phyloP scores from a whole-genome alignment of 306 rosid genomes.

The Mucuna pruriens region DNA sequence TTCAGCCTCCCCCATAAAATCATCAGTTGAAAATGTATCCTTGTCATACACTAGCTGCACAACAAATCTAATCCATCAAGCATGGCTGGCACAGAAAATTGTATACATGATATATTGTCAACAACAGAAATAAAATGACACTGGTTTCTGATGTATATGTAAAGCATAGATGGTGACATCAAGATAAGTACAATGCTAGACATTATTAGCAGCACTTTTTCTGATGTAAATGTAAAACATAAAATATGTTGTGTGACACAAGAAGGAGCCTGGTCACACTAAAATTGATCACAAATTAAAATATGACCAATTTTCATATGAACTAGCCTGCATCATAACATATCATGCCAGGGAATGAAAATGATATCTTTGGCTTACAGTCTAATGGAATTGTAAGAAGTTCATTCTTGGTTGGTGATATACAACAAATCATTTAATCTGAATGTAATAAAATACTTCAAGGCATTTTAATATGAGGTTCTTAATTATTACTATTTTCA shows the following conservation, averaged over 20 bases:
- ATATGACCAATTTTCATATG: background rate
- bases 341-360: background rate
- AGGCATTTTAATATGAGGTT: too few relatives aligned
- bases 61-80: slow-evolving; percentile 8
- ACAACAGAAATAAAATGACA: background rate
- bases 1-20: slow-evolving; percentile 97
- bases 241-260: background rate
- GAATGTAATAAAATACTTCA: too few relatives aligned
- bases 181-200: background rate
- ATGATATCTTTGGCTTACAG: background rate
- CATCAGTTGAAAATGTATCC: slow-evolving; percentile 84
- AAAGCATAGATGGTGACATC: background rate
- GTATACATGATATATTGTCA: background rate
- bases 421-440: background rate
- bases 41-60: slow-evolving; percentile 91
- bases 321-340: background rate
- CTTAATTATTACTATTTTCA: background rate
- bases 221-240: background rate
- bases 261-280: background rate
- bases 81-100: background rate
- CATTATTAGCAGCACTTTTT: background rate
- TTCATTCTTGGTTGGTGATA: background rate
- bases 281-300: background rate
- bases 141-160: background rate
- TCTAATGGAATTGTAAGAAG: too few relatives aligned